These are phyloP conservation scores for Cordyceps farinosa DNA, from an alignment of 2,329 filamentous ascomycete genomes.

Conservation along the genomic window DNA sequence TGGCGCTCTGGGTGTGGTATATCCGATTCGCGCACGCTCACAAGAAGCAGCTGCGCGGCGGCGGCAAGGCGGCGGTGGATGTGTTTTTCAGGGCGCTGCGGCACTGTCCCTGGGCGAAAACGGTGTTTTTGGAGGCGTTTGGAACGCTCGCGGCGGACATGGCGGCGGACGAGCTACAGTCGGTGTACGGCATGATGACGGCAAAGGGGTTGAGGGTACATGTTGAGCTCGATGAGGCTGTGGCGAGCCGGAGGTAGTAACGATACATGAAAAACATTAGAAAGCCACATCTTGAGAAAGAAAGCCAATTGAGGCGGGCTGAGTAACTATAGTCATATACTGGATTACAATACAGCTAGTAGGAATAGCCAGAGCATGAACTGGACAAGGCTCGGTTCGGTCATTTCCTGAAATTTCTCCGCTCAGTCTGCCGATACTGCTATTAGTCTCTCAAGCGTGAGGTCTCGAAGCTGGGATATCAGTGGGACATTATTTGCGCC, in stretches of 20 bases:
- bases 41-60: slow-evolving; percentile 32
- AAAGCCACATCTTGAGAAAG: too few relatives aligned
- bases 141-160: slow-evolving; percentile 40
- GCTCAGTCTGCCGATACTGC: too few relatives aligned
- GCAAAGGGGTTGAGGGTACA: slow-evolving; percentile 49
- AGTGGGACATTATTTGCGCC: too few relatives aligned
- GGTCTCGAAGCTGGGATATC: too few relatives aligned
- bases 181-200: slow-evolving; percentile 45
- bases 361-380: neutral
- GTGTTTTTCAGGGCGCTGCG: slow-evolving; percentile 46
- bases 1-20: slow-evolving; percentile 48
- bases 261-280: too few relatives aligned
- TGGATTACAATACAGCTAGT: too few relatives aligned
- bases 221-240: slow-evolving; percentile 49
- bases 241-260: slow-evolving; percentile 29
- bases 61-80: slow-evolving; percentile 35
- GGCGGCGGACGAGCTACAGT: slow-evolving; percentile 46
- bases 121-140: slow-evolving; percentile 51
- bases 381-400: too few relatives aligned
- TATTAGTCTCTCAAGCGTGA: too few relatives aligned
- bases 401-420: too few relatives aligned
- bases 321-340: neutral
- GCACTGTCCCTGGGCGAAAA: slow-evolving; percentile 49
- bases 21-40: slow-evolving; percentile 43
- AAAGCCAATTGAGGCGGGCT: neutral